Evolutionary conservation across 768 basidiomycete genomes (phyloP).

Genomic region (Tylopilus vinaceipallidus): DNA sequence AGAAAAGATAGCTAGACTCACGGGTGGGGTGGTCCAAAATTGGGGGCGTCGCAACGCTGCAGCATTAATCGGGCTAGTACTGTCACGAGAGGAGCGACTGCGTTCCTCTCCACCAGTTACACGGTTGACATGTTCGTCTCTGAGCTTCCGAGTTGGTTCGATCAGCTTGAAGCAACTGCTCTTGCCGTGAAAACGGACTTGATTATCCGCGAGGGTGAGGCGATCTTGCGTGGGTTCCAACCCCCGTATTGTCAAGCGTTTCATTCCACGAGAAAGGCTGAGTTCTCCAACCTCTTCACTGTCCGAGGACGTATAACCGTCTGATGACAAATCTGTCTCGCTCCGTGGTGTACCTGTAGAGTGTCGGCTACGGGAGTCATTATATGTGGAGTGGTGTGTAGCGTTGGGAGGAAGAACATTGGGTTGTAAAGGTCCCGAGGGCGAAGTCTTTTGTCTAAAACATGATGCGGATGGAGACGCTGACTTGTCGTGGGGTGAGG

Average conservation of each 20-base stretch:
- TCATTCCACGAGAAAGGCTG: constrained; percentile 38
- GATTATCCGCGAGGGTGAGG: constrained; percentile 34
- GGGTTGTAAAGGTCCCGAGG: constrained; percentile 9
- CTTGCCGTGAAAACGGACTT: constrained; percentile 59
- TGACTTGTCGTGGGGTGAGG: constrained; percentile 23
- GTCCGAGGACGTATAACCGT: constrained; percentile 32
- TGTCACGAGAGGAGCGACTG: constrained; percentile 16
- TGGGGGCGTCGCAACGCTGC: constrained; percentile 38
- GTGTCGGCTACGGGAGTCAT: constrained; percentile 9
- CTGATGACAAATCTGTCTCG: constrained; percentile 30
- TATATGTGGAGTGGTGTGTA: constrained; percentile 3
- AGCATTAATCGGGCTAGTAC: constrained; percentile 19
- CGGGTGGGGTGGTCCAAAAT: constrained; percentile 60
- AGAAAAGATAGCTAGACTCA: constrained; percentile 31
- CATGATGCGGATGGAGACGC: constrained; percentile 18
- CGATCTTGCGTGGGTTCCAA: constrained; percentile 37
- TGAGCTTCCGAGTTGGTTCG: constrained; percentile 51
- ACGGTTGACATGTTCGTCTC: constrained; percentile 48
- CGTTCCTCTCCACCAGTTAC: constrained; percentile 19
- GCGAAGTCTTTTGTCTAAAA: constrained; percentile 13
- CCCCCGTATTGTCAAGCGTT: constrained; percentile 37
- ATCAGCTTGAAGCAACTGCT: constrained; percentile 58
- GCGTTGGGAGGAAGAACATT: constrained; percentile 8
- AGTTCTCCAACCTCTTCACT: constrained; percentile 39
- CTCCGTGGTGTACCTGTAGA: constrained; percentile 25